Base-by-base conservation (phyloP, 208 protist genomes). In the Tritrichomonas musculus region DNA sequence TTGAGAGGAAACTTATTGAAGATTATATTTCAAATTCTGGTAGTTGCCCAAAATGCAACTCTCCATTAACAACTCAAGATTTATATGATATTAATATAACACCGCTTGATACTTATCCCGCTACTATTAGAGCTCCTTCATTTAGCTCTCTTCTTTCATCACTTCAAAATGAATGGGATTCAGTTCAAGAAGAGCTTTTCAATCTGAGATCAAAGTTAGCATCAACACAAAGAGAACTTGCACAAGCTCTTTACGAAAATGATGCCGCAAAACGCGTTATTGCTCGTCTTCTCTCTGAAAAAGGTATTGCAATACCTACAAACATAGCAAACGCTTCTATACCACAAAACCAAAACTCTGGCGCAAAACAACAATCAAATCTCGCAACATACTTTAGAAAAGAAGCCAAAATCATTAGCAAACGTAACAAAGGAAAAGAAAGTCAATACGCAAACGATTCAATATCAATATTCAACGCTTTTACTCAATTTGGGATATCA, bases 261-360 rank as follows among this genome's bases (percentile, higher is more conserved):
- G 77, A 88, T n/a, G 47, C 77, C 20, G 77, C 77, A 13, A 88
- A 88, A 47, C 41, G 77, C 20, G 77, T 88, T 17, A 88, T 88
- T 57, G 77, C 77, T 14, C 25, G 77, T 39, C 44, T 88, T 53
- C 39, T 88, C 3, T 5, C 77, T 60, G 53, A 60, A 17, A 60
- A 60, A 60, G 17, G 17, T 17, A 17, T 60, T 60, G n/a, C n/a
- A n/a, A n/a, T n/a, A n/a, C n/a, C n/a, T n/a, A n/a, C n/a, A n/a
- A n/a, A n/a, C n/a, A n/a, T n/a, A n/a, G n/a, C n/a, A n/a, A n/a
- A n/a, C n/a, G n/a, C n/a, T n/a, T n/a, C n/a, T n/a, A 17, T 60
- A 22, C 53, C 53, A 17, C 11, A 22, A 22, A 17, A 22, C 17
- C 53, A 60, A 17, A 17, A 60, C 5, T 22, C 5, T 60, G 53